Percentiles rank a stretch among this genome's conserved stretches.
These are phyloP conservation scores for Sesbania bispinosa DNA, from an alignment of 306 rosid species.

Conservation along the genomic window DNA sequence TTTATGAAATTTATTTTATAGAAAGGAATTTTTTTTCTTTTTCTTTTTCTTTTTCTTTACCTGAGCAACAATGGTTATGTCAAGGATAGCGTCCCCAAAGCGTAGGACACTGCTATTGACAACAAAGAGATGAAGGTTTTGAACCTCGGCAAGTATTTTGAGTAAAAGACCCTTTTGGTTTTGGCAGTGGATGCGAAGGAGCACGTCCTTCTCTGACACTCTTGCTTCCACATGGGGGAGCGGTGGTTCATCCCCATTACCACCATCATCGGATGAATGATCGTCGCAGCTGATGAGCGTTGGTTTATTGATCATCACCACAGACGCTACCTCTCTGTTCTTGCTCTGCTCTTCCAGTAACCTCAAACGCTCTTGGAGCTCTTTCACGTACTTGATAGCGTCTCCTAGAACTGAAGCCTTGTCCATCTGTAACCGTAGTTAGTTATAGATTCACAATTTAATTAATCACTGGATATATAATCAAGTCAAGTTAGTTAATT, in stretches of 20 bases:
- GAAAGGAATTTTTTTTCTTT: too few species aligned
- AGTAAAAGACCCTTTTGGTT: slow-evolving; percentile 49
- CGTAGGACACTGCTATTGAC: slow-evolving; percentile 39
- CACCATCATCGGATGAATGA: slow-evolving; percentile 31
- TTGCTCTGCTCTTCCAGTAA: slow-evolving; percentile 51
- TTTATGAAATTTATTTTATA: too few species aligned
- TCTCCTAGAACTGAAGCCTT: slow-evolving; percentile 78
- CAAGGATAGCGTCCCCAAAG: slow-evolving; percentile 36
- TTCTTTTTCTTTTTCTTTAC: slow-evolving; percentile 7
- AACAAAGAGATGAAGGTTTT: slow-evolving; percentile 47
- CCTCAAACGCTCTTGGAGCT: slow-evolving; percentile 53
- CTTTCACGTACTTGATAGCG: slow-evolving; percentile 56
- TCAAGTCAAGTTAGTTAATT: too few species aligned
- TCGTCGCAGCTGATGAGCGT: slow-evolving; percentile 32
- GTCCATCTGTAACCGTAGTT: slow-evolving; percentile 53
- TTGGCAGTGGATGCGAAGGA: slow-evolving; percentile 60
- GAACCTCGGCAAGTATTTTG: slow-evolving; percentile 49
- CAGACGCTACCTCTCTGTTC: slow-evolving; percentile 44
- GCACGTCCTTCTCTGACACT: slow-evolving; percentile 57
- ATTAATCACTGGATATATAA: too few species aligned
- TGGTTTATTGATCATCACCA: slow-evolving; percentile 38
- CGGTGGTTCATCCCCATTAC: slow-evolving; percentile 7
- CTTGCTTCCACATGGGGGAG: slow-evolving; percentile 64
- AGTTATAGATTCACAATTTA: neutral
- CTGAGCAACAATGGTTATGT: slow-evolving; percentile 64